Base-by-base conservation (phyloP, 2,329 filamentous ascomycete species). In the Neospermospora avenae region DNA sequence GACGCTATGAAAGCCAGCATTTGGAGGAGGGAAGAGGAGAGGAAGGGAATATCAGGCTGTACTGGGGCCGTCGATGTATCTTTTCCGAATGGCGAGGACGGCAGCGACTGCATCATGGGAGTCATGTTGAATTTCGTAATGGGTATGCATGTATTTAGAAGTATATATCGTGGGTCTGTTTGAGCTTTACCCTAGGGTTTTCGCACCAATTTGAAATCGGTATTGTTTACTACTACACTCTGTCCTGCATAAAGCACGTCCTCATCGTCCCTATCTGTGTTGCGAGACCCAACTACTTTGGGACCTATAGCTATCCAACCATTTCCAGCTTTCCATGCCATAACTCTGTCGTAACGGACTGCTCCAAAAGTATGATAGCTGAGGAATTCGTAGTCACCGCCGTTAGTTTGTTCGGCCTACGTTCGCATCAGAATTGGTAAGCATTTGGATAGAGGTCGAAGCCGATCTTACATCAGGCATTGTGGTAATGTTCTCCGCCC, bases 1-100 rank as follows among this genome's bases (percentile, higher is more conserved):
- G 44, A n/a, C n/a, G 57, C 57, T 25, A 59, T 59, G 57, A 54
- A 53, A 45, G 46, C 46, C 11, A 55, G 52, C 18, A 25, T 25
- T 18, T 42, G 52, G 52, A 42, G 52, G 52, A 20, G 42, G 37
- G 31, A 37, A 55, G 34, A 55, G 14, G 52, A 44, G 8, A 37
- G 13, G n/a, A 14, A 52, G 28, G 28, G 48, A 28, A 46, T 37
- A 16, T 41, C 4, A 3, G 44, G 25, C 16, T 28, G 8, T 13
- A n/a, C 7, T 25, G 44, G 20, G 3, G 22, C 44, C n/a, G 20
- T 46, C 28, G 6, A 16, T 25, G 7, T 46, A 3, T 46, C 24
- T 22, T 46, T 46, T 22, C 44, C 22, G 3, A 11, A 46, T 5
- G 24, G 18, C 6, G 1, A 46, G 3, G 18, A 22, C 14, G 4